These are phyloP conservation scores for carrot (Daucus carota) DNA, from an alignment of 129 eudicot genomes.

Conservation along the genomic window DNA sequence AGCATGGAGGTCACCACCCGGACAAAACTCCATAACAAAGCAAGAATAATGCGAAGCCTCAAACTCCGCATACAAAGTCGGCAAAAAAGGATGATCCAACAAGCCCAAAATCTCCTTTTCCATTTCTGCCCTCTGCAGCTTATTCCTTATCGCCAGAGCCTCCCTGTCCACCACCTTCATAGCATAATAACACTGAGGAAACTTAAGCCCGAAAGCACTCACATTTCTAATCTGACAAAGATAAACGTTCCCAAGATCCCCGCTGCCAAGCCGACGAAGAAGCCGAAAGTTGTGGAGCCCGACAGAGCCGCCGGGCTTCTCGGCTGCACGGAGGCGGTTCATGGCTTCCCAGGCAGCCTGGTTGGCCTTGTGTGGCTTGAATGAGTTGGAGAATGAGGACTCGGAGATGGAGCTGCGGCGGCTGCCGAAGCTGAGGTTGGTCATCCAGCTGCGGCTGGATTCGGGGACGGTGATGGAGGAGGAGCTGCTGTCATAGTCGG, in stretches of 20 bases:
- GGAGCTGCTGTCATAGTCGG: constrained; percentile 63
- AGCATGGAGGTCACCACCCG: constrained; percentile 75
- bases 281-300: constrained; percentile 60
- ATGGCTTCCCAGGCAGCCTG: constrained; percentile 79
- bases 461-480: constrained; percentile 64
- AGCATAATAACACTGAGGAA: constrained; percentile 42
- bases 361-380: constrained; percentile 73
- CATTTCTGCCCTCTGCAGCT: constrained; percentile 63
- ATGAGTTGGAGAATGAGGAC: constrained; percentile 20
- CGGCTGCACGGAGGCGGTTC: constrained; percentile 36
- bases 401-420: constrained; percentile 24
- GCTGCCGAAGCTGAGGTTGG: constrained; percentile 33
- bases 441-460: constrained; percentile 71
- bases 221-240: constrained; percentile 60
- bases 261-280: constrained; percentile 55
- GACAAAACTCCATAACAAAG: constrained; percentile 77
- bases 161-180: constrained; percentile 85
- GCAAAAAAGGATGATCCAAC: constrained; percentile 75
- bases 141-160: constrained; percentile 62
- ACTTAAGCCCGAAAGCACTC: constrained; percentile 29
- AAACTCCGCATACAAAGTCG: constrained; percentile 65
- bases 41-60: constrained; percentile 76
- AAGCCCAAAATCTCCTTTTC: constrained; percentile 59
- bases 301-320: constrained; percentile 49
- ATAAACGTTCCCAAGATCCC: constrained; percentile 69